Evolutionary conservation across 2,329 filamentous ascomycete species (phyloP).

Genomic region (Parafenestella ontariensis): DNA sequence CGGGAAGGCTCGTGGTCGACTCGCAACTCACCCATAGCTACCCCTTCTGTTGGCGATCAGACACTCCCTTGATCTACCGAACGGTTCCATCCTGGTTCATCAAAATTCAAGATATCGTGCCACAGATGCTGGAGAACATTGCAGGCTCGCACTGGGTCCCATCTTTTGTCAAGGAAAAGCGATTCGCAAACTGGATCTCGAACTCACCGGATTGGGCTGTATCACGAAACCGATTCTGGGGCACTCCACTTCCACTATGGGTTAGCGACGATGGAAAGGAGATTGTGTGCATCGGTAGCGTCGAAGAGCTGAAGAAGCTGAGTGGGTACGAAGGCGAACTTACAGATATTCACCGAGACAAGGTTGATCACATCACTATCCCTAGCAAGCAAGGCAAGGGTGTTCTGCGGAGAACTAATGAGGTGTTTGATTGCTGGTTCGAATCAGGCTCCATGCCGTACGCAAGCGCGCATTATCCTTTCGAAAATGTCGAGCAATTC

Average conservation of each 20-base stretch:
- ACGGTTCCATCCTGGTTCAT: slow-evolving; percentile 96
- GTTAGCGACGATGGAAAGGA: slow-evolving; percentile 89
- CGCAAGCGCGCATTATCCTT: slow-evolving; percentile 88
- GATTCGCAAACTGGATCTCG: slow-evolving; percentile 89
- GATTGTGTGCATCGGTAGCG: slow-evolving; percentile 82
- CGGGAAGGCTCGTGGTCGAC: slow-evolving; percentile 80
- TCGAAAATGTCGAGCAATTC: slow-evolving; percentile 84
- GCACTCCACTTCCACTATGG: slow-evolving; percentile 91
- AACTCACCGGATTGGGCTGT: slow-evolving; percentile 97
- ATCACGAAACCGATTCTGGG: slow-evolving; percentile 93
- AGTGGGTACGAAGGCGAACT: slow-evolving; percentile 87
- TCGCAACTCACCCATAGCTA: slow-evolving; percentile 91
- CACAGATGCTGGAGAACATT: slow-evolving; percentile 89
- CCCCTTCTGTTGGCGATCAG: slow-evolving; percentile 93
- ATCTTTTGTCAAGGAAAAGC: slow-evolving; percentile 85
- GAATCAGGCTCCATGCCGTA: slow-evolving; percentile 97
- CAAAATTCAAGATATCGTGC: slow-evolving; percentile 81
- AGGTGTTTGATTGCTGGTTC: slow-evolving; percentile 98
- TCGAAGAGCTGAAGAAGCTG: slow-evolving; percentile 81
- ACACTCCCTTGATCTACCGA: slow-evolving; percentile 90
- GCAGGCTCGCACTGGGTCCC: slow-evolving; percentile 93
- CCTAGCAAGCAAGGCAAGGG: slow-evolving; percentile 89
- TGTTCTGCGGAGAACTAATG: slow-evolving; percentile 77
- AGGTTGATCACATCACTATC: slow-evolving; percentile 93
- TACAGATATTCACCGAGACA: slow-evolving; percentile 87